Evolutionary conservation across 2,329 filamentous ascomycete genomes (phyloP).

Genomic region (Alternaria viburni): DNA sequence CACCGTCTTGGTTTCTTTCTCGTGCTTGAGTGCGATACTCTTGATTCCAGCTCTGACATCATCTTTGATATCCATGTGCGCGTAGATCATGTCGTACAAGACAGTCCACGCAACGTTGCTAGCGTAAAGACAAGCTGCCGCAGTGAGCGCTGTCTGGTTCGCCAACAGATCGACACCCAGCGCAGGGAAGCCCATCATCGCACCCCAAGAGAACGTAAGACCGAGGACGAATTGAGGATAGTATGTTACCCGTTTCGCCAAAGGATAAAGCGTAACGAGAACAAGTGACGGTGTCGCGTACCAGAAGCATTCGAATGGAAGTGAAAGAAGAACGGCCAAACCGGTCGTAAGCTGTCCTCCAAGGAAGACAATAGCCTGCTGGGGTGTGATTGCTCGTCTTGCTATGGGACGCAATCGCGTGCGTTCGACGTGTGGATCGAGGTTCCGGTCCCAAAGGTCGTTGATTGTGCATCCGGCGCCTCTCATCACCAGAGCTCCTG

Average conservation of each 20-base stretch:
- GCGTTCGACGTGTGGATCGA: conserved; percentile 79
- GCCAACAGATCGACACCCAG: conserved; percentile 77
- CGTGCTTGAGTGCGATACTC: conserved; percentile 82
- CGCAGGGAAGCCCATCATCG: conserved; percentile 85
- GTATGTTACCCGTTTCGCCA: conserved; percentile 85
- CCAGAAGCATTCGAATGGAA: conserved; percentile 74
- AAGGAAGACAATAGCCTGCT: conserved; percentile 75
- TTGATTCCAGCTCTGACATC: conserved; percentile 88
- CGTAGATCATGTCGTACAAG: conserved; percentile 91
- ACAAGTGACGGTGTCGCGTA: conserved; percentile 78
- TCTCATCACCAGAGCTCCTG: conserved; percentile 82
- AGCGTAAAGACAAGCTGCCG: conserved; percentile 73
- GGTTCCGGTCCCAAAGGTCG: conserved; percentile 86
- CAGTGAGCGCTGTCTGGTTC: conserved; percentile 66
- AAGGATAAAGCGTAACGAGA: conserved; percentile 76
- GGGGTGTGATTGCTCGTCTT: conserved; percentile 74
- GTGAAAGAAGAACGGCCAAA: conserved; percentile 75
- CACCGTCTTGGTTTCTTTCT: conserved; percentile 76
- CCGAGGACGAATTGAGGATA: conserved; percentile 87
- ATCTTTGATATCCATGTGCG: conserved; percentile 88
- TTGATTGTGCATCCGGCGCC: conserved; percentile 89
- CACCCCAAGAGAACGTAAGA: conserved; percentile 86
- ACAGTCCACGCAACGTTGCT: conserved; percentile 88
- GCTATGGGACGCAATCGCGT: conserved; percentile 82
- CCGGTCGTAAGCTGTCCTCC: conserved; percentile 76